Evolutionary conservation across 495 filamentous ascomycete genomes (phyloP).

Genomic region (Daldinia childiae): DNA sequence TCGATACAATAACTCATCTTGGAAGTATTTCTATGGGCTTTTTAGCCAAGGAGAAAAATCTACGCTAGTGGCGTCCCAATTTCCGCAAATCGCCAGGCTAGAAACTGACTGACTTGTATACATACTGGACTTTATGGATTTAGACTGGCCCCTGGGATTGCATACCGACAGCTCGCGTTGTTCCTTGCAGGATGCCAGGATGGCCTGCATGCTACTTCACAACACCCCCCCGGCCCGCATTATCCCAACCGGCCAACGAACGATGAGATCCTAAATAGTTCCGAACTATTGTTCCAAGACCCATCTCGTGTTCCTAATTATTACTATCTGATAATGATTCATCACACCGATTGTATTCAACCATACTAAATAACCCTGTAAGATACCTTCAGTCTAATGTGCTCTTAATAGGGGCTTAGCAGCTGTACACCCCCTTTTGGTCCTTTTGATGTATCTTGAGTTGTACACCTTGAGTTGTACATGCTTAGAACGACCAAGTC

Average conservation of each 20-base stretch:
- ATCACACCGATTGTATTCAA: slow-evolving; percentile 24
- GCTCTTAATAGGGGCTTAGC: slow-evolving; percentile 19
- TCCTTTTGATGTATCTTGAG: slow-evolving; percentile 14
- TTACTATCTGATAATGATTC: slow-evolving; percentile 25
- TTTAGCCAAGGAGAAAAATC: slow-evolving; percentile 32
- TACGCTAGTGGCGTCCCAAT: slow-evolving; percentile 43
- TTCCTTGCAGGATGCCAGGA: slow-evolving; percentile 42
- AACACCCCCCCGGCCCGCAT: slow-evolving; percentile 36
- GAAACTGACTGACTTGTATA: slow-evolving; percentile 1
- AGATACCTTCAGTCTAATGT: slow-evolving; percentile 6
- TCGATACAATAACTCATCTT: neutral
- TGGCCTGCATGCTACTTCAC: slow-evolving; percentile 28
- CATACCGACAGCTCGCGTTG: slow-evolving; percentile 17
- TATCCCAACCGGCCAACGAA: slow-evolving; percentile 29
- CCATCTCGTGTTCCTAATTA: slow-evolving; percentile 43
- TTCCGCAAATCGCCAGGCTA: slow-evolving; percentile 27
- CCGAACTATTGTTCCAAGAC: slow-evolving; percentile 40
- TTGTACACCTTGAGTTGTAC: slow-evolving; percentile 2
- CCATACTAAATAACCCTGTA: slow-evolving; percentile 7
- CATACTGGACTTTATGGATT: slow-evolving; percentile 18
- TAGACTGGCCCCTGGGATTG: slow-evolving; percentile 1
- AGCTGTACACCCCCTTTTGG: slow-evolving; percentile 25
- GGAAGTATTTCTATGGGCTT: slow-evolving; percentile 17
- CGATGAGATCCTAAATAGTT: slow-evolving; percentile 37
- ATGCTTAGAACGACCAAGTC: slow-evolving; percentile 18